Percentiles rank a stretch among this genome's conserved stretches.
Conservation (phyloP, 495 filamentous ascomycete genomes). For the Xylaria grammica region DNA sequence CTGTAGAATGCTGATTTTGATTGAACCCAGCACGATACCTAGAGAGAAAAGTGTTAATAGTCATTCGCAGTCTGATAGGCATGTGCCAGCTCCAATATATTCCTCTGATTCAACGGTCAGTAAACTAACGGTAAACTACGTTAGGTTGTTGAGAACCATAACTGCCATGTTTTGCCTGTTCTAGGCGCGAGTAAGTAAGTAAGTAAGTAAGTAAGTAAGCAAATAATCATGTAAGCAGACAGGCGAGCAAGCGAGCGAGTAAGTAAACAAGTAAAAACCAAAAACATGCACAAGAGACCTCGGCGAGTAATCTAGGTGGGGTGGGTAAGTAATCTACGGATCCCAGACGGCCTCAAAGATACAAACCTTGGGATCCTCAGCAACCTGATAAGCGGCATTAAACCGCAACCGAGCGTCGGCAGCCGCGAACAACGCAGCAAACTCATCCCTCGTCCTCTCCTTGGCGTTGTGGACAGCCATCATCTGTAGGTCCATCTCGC, state of each 20-base stretch:
- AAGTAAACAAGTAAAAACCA: not conserved
- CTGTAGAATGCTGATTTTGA: no score
- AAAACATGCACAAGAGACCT: not conserved
- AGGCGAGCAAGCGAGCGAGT: not conserved
- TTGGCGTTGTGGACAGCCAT: slow-evolving; percentile 44
- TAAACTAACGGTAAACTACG: not conserved
- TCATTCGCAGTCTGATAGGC: no score
- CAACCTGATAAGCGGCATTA: not conserved
- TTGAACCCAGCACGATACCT: no score
- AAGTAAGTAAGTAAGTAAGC: not conserved
- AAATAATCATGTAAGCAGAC: not conserved
- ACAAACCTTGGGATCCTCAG: slow-evolving; percentile 7
- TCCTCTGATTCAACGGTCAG: not conserved
- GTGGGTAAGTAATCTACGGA: not conserved
- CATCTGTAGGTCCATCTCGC: slow-evolving; percentile 47
- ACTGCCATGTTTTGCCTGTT: not conserved
- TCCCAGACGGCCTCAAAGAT: slow-evolving; percentile 13
- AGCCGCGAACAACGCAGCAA: slow-evolving; percentile 17
- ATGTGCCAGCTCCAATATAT: no score
- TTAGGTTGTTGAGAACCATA: not conserved
- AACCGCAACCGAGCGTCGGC: slow-evolving; percentile 29
- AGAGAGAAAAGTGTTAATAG: no score
- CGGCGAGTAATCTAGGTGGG: not conserved
- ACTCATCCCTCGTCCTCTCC: slow-evolving; percentile 49
- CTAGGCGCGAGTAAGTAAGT: not conserved